These are phyloP conservation scores for Chlamydomonas sphaeroides DNA, from an alignment of 139 green algal species.

Conservation along the genomic window DNA sequence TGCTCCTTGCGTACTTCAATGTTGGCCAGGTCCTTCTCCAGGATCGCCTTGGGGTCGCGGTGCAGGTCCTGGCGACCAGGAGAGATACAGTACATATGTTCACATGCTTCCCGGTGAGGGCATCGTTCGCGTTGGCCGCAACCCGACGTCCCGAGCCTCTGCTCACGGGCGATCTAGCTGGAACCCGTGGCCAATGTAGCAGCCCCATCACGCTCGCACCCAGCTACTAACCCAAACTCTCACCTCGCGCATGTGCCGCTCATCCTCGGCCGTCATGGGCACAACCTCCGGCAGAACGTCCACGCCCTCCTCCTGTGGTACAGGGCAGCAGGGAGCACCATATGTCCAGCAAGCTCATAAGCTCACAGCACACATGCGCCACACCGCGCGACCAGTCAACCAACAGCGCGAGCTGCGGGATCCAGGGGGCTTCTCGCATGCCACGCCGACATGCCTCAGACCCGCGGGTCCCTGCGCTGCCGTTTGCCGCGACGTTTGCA, in stretches of 20 bases:
- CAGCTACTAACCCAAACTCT: not conserved
- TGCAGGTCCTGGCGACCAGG: slow-evolving; percentile 2
- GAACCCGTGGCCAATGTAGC: not conserved
- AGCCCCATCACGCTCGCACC: not conserved
- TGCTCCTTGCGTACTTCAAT: not conserved
- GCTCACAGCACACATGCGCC: not conserved
- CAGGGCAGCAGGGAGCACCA: not conserved
- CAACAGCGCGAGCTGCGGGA: not conserved
- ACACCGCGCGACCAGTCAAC: not conserved
- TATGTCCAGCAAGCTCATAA: too few relatives aligned
- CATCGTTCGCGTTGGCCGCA: not conserved
- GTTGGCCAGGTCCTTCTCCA: slow-evolving; percentile 4
- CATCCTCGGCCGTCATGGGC: slow-evolving; percentile 42
- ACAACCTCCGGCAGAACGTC: slow-evolving; percentile 2
- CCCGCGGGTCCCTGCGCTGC: not conserved
- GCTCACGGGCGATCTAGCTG: too few relatives aligned
- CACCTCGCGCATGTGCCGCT: slow-evolving; percentile 44
- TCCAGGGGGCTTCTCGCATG: not conserved
- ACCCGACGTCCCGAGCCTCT: not conserved
- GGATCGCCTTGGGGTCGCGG: not conserved
- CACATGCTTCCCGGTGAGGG: not conserved
- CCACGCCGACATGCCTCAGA: too few relatives aligned
- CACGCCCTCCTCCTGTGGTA: slow-evolving; percentile 9
- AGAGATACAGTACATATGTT: too few relatives aligned
- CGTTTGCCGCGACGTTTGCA: not conserved